Evolutionary conservation across 768 basidiomycete genomes (phyloP).

Genomic region (Naganishia vishniacii): DNA sequence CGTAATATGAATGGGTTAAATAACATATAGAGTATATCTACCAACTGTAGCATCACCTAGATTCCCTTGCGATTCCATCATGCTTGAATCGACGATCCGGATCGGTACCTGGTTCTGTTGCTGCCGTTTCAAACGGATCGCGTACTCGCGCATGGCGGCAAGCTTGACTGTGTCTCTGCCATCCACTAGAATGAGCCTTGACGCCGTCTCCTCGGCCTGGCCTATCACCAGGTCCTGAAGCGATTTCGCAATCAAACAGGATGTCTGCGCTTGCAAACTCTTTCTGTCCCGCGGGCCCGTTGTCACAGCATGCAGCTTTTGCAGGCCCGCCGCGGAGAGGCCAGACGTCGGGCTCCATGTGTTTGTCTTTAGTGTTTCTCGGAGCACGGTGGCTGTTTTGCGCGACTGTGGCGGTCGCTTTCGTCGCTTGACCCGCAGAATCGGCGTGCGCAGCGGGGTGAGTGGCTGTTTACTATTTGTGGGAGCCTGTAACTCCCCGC

Average conservation of each 20-base stretch:
- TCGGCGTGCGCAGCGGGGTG: background rate
- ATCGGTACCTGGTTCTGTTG: background rate
- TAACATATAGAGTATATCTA: slow-evolving; percentile 2
- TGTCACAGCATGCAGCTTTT: no score
- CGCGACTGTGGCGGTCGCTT: background rate
- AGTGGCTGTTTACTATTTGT: background rate
- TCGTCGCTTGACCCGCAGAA: slow-evolving; percentile 6
- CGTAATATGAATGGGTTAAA: slow-evolving; percentile 6
- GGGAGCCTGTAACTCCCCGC: no score
- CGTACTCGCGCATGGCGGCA: background rate
- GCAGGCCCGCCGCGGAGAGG: no score
- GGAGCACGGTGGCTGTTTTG: background rate
- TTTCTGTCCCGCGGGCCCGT: no score
- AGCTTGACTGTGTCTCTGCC: background rate
- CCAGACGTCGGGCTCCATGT: background rate
- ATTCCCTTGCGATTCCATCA: background rate
- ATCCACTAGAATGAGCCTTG: slow-evolving; percentile 7
- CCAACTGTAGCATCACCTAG: background rate
- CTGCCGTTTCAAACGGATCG: background rate
- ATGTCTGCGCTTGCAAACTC: no score
- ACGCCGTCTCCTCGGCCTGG: background rate
- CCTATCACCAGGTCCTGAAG: background rate
- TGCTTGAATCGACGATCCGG: background rate
- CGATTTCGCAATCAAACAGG: background rate
- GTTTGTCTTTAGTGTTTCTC: background rate